phyloP scores from a whole-genome alignment of 23 red algal genomes.

The Gracilaria domingensis region DNA sequence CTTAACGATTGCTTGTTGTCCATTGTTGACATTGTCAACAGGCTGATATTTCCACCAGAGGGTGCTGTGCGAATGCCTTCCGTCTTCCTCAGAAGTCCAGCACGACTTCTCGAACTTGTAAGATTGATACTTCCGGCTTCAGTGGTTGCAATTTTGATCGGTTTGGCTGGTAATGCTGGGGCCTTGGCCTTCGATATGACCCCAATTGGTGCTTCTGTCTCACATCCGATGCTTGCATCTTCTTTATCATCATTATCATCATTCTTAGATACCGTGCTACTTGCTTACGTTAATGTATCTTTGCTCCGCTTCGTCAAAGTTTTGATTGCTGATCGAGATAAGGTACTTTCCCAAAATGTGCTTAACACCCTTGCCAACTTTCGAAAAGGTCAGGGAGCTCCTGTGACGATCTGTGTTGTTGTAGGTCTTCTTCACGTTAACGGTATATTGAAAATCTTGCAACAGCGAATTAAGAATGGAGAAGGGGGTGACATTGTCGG shows the following conservation, averaged over 20 bases:
- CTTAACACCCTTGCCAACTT: background rate
- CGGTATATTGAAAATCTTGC: constrained; percentile 30
- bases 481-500: too few relatives aligned
- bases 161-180: constrained; percentile 16
- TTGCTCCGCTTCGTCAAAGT: constrained; percentile 40
- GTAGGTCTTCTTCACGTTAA: constrained; percentile 55
- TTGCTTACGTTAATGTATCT: constrained; percentile 21
- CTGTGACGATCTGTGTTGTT: constrained; percentile 41
- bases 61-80: constrained; percentile 19
- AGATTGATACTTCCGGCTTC: constrained; percentile 25
- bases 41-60: constrained; percentile 31
- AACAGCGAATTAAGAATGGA: background rate
- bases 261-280: background rate
- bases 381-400: background rate
- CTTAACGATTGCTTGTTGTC: constrained; percentile 4
- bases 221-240: background rate
- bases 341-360: constrained; percentile 13
- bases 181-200: constrained; percentile 21
- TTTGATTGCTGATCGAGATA: constrained; percentile 39
- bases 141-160: constrained; percentile 5
- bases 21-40: constrained; percentile 9
- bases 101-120: constrained; percentile 30
- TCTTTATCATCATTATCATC: background rate
- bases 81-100: constrained; percentile 22
- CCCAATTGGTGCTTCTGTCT: background rate